Conservation (phyloP, 78 protist species). For the Planoprotostelium fungivorum region DNA sequence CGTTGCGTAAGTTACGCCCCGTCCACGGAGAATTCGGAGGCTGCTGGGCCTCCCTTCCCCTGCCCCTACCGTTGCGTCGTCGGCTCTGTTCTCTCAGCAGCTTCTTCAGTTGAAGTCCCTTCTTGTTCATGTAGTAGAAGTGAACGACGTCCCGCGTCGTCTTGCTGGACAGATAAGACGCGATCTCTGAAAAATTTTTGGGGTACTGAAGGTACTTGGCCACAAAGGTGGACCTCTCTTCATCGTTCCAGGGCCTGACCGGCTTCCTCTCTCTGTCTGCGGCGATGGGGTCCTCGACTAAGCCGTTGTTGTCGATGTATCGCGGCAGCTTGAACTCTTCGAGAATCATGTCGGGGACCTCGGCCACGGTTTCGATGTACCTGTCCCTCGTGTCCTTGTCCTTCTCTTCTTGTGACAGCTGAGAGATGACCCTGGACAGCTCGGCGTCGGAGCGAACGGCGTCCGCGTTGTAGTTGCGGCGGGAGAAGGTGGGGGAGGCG, state of each 20-base stretch:
- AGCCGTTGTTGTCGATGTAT: conserved; percentile 31
- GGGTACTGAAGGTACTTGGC: conserved; percentile 37
- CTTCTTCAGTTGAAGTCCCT: conserved; percentile 30
- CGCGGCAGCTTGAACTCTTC: neutral
- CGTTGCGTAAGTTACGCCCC: neutral
- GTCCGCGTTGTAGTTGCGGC: too few species aligned
- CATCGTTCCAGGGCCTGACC: conserved; percentile 30
- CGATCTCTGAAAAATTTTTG: conserved; percentile 36
- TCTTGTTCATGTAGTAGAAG: conserved; percentile 51
- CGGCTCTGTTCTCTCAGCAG: neutral
- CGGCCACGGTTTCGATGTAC: neutral
- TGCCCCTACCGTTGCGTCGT: neutral
- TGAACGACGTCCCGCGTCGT: conserved; percentile 35
- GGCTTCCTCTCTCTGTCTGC: conserved; percentile 38
- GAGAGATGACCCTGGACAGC: neutral
- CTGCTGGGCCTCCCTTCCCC: neutral
- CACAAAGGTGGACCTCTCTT: conserved; percentile 52
- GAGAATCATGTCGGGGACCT: neutral
- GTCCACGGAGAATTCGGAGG: neutral
- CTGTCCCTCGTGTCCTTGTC: neutral
- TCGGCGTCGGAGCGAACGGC: neutral
- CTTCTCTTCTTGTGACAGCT: neutral
- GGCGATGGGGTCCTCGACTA: conserved; percentile 24
- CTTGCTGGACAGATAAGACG: conserved; percentile 35
- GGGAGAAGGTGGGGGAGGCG: too few species aligned